phyloP scores from a whole-genome alignment of 345 rosid species.

The Salix udensis region DNA sequence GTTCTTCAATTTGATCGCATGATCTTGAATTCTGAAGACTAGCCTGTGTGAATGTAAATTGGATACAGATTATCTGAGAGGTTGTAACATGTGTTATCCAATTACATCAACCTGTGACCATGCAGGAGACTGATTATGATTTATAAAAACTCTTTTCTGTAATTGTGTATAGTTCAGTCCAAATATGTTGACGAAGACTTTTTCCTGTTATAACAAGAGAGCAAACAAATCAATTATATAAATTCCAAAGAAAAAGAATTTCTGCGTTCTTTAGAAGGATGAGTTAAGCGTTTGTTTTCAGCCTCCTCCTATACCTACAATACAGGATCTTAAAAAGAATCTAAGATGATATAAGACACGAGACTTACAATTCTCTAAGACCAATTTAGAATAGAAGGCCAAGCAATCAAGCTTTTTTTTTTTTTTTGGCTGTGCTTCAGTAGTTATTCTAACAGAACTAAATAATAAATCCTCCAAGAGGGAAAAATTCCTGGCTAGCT shows the following conservation, averaged over 20 bases:
- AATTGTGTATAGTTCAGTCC: not conserved
- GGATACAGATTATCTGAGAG: slow-evolving; percentile 6
- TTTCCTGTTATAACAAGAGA: not conserved
- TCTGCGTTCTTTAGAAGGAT: not conserved
- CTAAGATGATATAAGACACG: not conserved
- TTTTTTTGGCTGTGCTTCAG: not conserved
- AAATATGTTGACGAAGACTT: not conserved
- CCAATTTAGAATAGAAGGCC: not conserved
- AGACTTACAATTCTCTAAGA: not conserved
- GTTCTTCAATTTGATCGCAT: not conserved
- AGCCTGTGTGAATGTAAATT: slow-evolving; percentile 4
- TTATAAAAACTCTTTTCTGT: not conserved
- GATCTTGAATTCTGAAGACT: slow-evolving; percentile 4
- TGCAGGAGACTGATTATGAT: not conserved
- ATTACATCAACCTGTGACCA: not conserved
- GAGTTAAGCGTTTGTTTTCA: not conserved
- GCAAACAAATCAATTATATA: not conserved
- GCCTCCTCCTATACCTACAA: not conserved
- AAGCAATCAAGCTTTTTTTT: not conserved
- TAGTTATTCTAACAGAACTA: not conserved
- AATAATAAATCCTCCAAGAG: not conserved
- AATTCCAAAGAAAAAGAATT: not conserved
- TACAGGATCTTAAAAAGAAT: not conserved
- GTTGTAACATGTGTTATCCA: slow-evolving; percentile 7
- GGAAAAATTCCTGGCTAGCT: not conserved